Base-by-base conservation (phyloP, 2,329 filamentous ascomycete species). In the Lecanicillium sp. region DNA sequence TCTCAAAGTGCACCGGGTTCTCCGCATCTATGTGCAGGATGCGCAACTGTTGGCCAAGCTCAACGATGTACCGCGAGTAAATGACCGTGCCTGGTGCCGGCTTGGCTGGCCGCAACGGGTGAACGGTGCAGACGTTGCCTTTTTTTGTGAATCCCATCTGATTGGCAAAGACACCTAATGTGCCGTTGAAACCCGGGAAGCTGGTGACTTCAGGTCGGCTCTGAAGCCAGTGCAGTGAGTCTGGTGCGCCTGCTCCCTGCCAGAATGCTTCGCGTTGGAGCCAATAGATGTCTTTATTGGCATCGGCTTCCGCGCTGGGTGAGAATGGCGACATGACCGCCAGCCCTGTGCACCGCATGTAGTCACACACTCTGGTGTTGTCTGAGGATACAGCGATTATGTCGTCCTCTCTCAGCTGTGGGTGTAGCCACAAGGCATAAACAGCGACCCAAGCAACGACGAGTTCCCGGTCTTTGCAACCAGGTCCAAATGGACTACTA, bases 51-150 rank as follows among this genome's bases (percentile, higher is more conserved):
- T 53, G 46, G 1, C 51, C 51, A 5, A 53, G 28, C n/a, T 53
- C 51, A n/a, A 51, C 37, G 30, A 53, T 48, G 44, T 35, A 52
- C 3, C 51, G 47, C 12, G 51, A 53, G 40, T 53, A 53, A n/a
- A 53, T 38, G 13, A 52, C 20, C 0, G 48, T 41, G 18, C 51
- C 51, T 1, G 51, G 51, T 30, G 35, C 38, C 5, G 51, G 49
- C 44, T 53, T 53, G 2, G 51, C 42, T 4, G 51, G 51, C 7
- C 51, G 48, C 16, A 52, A 49, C 8, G 51, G 51, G 14, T 53
- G 51, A 4, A 53, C 51, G 3, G 51, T 53, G 37, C 49, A 53
- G 33, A 53, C 51, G 8, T 53, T 53, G n/a, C 51, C 51, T 20
- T 51, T 45, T 3, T 40, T 47, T 2, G 51, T 53, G 44, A 53